Evolutionary conservation across 352 stramenopile genomes (phyloP).

Genomic region (Phytophthora europaea): DNA sequence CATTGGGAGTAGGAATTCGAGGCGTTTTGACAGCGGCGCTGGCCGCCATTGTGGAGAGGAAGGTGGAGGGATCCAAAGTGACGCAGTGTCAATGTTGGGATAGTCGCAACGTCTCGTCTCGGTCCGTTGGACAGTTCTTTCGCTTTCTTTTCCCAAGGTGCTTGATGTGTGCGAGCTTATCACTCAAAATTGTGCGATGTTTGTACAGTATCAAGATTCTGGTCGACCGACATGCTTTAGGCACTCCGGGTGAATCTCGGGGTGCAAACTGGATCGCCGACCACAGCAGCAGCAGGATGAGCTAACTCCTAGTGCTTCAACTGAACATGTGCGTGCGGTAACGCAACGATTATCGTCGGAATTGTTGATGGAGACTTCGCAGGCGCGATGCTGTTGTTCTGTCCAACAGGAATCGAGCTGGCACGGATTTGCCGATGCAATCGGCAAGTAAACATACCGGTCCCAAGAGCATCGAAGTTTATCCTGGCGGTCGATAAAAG

Average conservation of each 20-base stretch:
- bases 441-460: background rate
- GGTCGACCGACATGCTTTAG: background rate
- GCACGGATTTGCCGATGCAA: background rate
- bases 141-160: background rate
- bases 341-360: background rate
- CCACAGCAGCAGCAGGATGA: background rate
- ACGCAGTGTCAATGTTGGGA: slow-evolving; percentile 4
- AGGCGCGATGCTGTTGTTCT: background rate
- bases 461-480: background rate
- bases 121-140: slow-evolving; percentile 4
- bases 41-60: slow-evolving; percentile 7
- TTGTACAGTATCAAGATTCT: background rate
- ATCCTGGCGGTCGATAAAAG: background rate
- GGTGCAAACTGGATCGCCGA: slow-evolving; percentile 10
- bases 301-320: background rate
- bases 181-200: background rate
- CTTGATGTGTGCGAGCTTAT: slow-evolving; percentile 4
- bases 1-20: slow-evolving; percentile 1
- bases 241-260: slow-evolving; percentile 16
- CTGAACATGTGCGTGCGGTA: background rate
- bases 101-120: background rate
- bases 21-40: background rate
- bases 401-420: background rate
- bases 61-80: background rate
- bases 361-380: too few relatives aligned